Conservation (phyloP, 306 rosid genomes). For the Lathyrus oleraceus region DNA sequence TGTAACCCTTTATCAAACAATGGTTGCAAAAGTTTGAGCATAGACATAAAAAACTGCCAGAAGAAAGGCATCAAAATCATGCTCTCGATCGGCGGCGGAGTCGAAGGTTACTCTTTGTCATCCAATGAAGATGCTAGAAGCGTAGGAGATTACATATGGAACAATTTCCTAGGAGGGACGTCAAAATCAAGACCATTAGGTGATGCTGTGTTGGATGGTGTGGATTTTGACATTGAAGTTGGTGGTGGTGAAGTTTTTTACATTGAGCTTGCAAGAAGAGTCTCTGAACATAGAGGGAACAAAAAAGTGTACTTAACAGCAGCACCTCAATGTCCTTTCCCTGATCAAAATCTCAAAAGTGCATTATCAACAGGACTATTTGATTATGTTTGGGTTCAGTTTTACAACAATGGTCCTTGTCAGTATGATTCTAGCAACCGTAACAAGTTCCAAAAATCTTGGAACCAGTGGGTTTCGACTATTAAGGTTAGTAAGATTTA, state of each 20-base stretch:
- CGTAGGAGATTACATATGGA: slow-evolving; percentile 55
- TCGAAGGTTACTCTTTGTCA: slow-evolving; percentile 49
- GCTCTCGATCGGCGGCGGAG: slow-evolving; percentile 61
- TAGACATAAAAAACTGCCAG: slow-evolving; percentile 47
- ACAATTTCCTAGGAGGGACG: slow-evolving; percentile 56
- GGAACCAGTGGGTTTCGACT: slow-evolving; percentile 34
- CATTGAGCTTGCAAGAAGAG: slow-evolving; percentile 25
- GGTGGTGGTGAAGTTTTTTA: slow-evolving; percentile 40
- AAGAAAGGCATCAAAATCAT: slow-evolving; percentile 52
- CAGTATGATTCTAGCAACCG: slow-evolving; percentile 24
- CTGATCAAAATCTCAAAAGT: slow-evolving; percentile 40
- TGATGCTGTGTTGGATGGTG: slow-evolving; percentile 55
- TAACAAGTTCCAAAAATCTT: slow-evolving; percentile 17
- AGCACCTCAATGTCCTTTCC: slow-evolving; percentile 70
- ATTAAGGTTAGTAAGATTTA: slow-evolving; percentile 27
- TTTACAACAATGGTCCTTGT: slow-evolving; percentile 47
- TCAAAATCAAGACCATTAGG: slow-evolving; percentile 57
- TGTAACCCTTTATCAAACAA: slow-evolving; percentile 22
- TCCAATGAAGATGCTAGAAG: slow-evolving; percentile 44
- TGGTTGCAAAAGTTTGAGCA: slow-evolving; percentile 37
- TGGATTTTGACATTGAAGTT: slow-evolving; percentile 63
- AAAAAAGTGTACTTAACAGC: slow-evolving; percentile 46
- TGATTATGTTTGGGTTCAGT: slow-evolving; percentile 59
- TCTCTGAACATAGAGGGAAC: slow-evolving; percentile 7
- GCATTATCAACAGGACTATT: slow-evolving; percentile 52